Evolutionary conservation across 768 basidiomycete genomes (phyloP).

Genomic region (Agaricus blazei): DNA sequence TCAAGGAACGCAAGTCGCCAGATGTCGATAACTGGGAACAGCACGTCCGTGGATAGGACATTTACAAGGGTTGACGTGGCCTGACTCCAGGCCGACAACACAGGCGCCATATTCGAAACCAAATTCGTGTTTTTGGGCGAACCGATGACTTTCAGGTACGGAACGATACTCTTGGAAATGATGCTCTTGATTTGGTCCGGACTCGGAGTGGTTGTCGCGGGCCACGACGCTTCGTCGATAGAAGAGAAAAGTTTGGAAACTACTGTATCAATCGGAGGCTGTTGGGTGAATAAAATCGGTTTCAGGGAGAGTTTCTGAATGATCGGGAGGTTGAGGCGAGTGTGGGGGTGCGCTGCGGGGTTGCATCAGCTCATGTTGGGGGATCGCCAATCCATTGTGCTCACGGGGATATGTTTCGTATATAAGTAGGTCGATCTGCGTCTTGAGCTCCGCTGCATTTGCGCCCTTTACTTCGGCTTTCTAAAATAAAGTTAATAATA

Average conservation of each 20-base stretch:
- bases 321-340: constrained; percentile 50
- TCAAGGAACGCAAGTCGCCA: constrained; percentile 78
- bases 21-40: constrained; percentile 82
- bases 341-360: constrained; percentile 69
- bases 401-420: constrained; percentile 78
- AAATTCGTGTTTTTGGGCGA: constrained; percentile 14
- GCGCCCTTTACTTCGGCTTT: constrained; percentile 69
- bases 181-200: constrained; percentile 42
- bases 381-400: constrained; percentile 22
- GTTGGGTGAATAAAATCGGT: constrained; percentile 72
- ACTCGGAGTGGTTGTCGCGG: constrained; percentile 19
- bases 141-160: constrained; percentile 60
- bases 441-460: constrained; percentile 59
- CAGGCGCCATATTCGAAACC: constrained; percentile 27
- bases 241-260: constrained; percentile 56
- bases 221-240: constrained; percentile 46
- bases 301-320: constrained; percentile 60
- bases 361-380: not conserved
- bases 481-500: constrained; percentile 26
- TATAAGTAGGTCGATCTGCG: constrained; percentile 70
- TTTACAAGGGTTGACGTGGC: constrained; percentile 37
- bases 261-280: constrained; percentile 64
- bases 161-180: constrained; percentile 44
- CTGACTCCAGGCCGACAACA: constrained; percentile 45
- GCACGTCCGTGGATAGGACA: constrained; percentile 44